Base-by-base conservation (phyloP, 2,329 filamentous ascomycete species). In the Colletotrichum falcatum region DNA sequence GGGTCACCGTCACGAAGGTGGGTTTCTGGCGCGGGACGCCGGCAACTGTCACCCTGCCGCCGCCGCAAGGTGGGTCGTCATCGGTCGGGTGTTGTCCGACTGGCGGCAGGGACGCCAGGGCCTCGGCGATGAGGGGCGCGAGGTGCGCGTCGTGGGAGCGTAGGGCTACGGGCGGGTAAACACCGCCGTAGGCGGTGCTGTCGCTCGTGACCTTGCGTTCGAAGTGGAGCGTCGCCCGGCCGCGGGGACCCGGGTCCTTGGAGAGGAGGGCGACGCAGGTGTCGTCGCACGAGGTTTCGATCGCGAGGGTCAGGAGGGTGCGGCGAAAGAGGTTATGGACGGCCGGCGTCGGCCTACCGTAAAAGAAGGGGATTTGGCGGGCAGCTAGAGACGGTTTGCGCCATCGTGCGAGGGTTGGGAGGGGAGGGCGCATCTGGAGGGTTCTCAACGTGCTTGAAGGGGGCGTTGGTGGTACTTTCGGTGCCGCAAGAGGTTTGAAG, bases 231-330 rank as follows among this genome's bases (percentile, higher is more conserved):
- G 82, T 84, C 12, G 91, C 89, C 56, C 79, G 65, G 62, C 65
- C 42, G 53, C 58, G 39, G 28, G 28, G 14, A 12, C 33, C 33
- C 61, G 74, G 73, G 37, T 80, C 76, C 75, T 90, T 91, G 64
- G 93, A 89, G 48, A 98, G 85, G 58, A 98, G 82, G 37, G 95
- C 92, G 26, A 98, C 94, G 68, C 92, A 95, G 1, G 95, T 97
- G 83, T 98, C 95, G 82, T 98, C 95, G 85, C 95, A 96, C 3
- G 92, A 94, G 12, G 92, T 92, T 79, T 96, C 93, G 77, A 96
- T 94, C 62, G 92, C 92, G 59, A 95, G 87, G 6, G 88, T 90
- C 23, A 87, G 78, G 67, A 89, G 83, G 49, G 71, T 73, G 33
- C 81, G 81, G 23, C 70, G 46, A 42, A 14, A 44, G 11, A 6